Percentiles rank a stretch among this genome's conserved stretches.
phyloP scores from a whole-genome alignment of 1,284 basidiomycete genomes.

The Ceratobasidium sp. region DNA sequence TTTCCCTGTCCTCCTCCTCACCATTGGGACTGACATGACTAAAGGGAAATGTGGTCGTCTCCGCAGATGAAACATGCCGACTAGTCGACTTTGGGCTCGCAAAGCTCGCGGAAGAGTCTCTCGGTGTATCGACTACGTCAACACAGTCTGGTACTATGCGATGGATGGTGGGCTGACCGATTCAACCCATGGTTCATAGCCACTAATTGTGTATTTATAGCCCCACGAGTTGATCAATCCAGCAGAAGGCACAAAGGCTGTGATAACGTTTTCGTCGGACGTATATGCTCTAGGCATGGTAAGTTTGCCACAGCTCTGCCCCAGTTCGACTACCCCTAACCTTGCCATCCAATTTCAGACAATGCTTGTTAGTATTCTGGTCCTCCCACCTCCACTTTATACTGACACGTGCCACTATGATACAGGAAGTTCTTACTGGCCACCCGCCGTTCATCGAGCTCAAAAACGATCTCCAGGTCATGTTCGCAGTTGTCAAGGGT shows the following conservation, averaged over 20 bases:
- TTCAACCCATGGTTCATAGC: too few relatives aligned
- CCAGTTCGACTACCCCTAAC: too few relatives aligned
- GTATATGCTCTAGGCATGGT: slow-evolving; percentile 28
- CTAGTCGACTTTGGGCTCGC: slow-evolving; percentile 29
- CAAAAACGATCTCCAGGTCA: slow-evolving; percentile 25
- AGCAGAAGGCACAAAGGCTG: neutral
- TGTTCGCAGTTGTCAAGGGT: slow-evolving; percentile 14
- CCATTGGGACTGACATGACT: neutral
- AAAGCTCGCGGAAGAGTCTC: neutral
- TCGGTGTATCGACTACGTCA: slow-evolving; percentile 1
- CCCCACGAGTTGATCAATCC: slow-evolving; percentile 17
- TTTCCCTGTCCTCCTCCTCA: neutral
- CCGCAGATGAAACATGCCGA: neutral
- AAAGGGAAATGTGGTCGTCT: slow-evolving; percentile 22
- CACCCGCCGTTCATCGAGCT: slow-evolving; percentile 22
- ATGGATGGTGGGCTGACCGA: slow-evolving; percentile 17
- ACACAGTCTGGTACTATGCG: neutral
- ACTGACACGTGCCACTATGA: neutral
- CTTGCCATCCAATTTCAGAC: neutral
- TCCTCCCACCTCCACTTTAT: neutral
- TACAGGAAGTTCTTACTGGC: slow-evolving; percentile 18
- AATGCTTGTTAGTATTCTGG: neutral
- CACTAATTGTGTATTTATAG: neutral
- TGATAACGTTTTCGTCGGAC: slow-evolving; percentile 10
- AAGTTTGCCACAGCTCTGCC: neutral